Evolutionary conservation across 179 eudicot genomes (phyloP).

Genomic region (Spinacia oleracea): DNA sequence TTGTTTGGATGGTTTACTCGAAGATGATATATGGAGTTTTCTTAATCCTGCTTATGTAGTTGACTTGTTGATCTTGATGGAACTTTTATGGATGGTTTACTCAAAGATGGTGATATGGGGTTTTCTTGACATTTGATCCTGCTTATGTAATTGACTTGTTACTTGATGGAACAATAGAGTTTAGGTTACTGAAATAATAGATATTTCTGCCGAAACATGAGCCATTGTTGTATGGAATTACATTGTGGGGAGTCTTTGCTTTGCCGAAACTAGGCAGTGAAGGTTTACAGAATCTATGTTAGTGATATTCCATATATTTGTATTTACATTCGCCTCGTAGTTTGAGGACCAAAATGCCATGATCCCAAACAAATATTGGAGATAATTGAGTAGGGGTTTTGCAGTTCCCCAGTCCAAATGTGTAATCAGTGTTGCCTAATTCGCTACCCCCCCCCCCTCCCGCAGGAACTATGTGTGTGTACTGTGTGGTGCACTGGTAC

Average conservation of each 20-base stretch:
- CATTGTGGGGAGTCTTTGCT: background rate
- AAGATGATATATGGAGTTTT: background rate
- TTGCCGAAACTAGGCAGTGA: background rate
- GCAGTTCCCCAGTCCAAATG: background rate
- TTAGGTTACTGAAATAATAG: background rate
- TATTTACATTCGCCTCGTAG: background rate
- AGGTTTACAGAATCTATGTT: too few species aligned
- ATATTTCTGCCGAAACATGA: background rate
- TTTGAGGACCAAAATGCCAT: background rate
- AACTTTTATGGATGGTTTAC: background rate
- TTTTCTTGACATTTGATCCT: background rate
- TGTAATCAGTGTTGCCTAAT: too few species aligned
- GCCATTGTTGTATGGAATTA: background rate
- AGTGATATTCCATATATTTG: background rate
- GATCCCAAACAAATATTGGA: background rate
- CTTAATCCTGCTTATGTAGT: background rate
- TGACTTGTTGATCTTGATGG: conserved; percentile 5
- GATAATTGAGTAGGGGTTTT: background rate
- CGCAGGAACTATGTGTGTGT: too few species aligned
- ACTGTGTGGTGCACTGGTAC: too few species aligned
- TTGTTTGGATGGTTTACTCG: background rate
- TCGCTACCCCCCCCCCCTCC: too few species aligned
- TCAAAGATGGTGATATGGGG: background rate
- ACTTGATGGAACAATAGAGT: background rate
- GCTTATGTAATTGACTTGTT: background rate